A percentile compares a stretch with the other conserved stretches of the same genome.
These are phyloP conservation scores for Teratosphaeria zuluensis DNA, from an alignment of 2,329 filamentous ascomycete genomes.

Conservation along the genomic window DNA sequence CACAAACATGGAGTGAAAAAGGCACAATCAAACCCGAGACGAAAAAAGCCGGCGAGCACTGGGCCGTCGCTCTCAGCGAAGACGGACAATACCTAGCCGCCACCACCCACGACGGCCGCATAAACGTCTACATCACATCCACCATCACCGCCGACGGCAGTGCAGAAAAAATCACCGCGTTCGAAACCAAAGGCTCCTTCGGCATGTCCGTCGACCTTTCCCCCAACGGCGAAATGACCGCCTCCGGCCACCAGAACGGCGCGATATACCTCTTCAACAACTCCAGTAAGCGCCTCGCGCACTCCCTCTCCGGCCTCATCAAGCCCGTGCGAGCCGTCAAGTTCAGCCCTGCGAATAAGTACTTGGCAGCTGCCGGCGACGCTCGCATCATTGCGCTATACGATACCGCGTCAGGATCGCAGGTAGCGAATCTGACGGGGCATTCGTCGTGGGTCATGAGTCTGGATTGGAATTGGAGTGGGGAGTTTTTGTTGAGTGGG, in stretches of 20 bases:
- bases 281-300: constrained; percentile 70
- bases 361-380: constrained; percentile 84
- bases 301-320: constrained; percentile 80
- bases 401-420: constrained; percentile 84
- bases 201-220: constrained; percentile 78
- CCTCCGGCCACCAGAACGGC: constrained; percentile 87
- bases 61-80: constrained; percentile 78
- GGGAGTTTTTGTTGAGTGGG: constrained; percentile 82
- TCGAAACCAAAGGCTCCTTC: constrained; percentile 89
- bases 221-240: constrained; percentile 71
- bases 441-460: constrained; percentile 83
- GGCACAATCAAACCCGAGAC: constrained; percentile 31
- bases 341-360: constrained; percentile 77
- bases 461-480: constrained; percentile 86
- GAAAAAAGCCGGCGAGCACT: constrained; percentile 61
- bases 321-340: constrained; percentile 77
- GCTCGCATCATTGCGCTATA: constrained; percentile 83
- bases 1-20: constrained; percentile 45
- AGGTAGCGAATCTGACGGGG: constrained; percentile 72
- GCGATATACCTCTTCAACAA: constrained; percentile 94
- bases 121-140: constrained; percentile 73
- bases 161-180: constrained; percentile 59
- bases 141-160: constrained; percentile 27
- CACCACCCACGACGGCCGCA: constrained; percentile 76
- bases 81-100: constrained; percentile 78